Conservation (phyloP, 805 yeast species). For the Candida tibetensis region DNA sequence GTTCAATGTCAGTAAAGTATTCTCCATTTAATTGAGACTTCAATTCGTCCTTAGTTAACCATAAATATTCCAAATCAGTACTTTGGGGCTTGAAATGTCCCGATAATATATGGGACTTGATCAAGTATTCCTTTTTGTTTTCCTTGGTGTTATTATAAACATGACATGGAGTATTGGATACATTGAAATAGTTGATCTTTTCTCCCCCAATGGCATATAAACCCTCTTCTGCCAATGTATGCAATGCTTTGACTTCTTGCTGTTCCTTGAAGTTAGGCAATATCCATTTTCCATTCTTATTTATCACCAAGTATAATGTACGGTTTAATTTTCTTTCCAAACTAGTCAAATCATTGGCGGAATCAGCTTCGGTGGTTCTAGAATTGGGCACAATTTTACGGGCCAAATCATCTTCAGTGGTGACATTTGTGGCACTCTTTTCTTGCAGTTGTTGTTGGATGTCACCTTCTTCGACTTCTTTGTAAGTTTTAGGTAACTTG, state of each 20-base stretch:
- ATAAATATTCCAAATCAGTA: constrained; percentile 53
- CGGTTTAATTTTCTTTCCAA: constrained; percentile 78
- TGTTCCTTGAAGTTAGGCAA: constrained; percentile 68
- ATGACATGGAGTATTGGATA: constrained; percentile 86
- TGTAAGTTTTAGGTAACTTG: constrained; percentile 66
- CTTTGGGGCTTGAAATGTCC: constrained; percentile 60
- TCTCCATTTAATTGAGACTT: constrained; percentile 46
- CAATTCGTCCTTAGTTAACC: constrained; percentile 85
- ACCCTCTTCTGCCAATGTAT: constrained; percentile 72
- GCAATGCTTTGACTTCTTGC: constrained; percentile 51
- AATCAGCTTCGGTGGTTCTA: constrained; percentile 77
- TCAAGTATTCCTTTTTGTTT: constrained; percentile 56
- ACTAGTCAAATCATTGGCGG: constrained; percentile 54
- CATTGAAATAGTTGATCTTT: constrained; percentile 79
- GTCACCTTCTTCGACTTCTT: constrained; percentile 27
- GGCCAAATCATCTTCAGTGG: constrained; percentile 49
- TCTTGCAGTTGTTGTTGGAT: constrained; percentile 22
- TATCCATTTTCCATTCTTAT: constrained; percentile 56
- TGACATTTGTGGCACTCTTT: constrained; percentile 12
- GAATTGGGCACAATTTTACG: constrained; percentile 69
- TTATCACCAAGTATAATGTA: constrained; percentile 73
- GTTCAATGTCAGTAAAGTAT: constrained; percentile 57
- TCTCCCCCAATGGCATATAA: constrained; percentile 70
- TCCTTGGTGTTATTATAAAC: constrained; percentile 44
- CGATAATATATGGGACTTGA: constrained; percentile 85